Conservation (phyloP, 1,284 basidiomycete genomes). For the Coriolopsis trogii region DNA sequence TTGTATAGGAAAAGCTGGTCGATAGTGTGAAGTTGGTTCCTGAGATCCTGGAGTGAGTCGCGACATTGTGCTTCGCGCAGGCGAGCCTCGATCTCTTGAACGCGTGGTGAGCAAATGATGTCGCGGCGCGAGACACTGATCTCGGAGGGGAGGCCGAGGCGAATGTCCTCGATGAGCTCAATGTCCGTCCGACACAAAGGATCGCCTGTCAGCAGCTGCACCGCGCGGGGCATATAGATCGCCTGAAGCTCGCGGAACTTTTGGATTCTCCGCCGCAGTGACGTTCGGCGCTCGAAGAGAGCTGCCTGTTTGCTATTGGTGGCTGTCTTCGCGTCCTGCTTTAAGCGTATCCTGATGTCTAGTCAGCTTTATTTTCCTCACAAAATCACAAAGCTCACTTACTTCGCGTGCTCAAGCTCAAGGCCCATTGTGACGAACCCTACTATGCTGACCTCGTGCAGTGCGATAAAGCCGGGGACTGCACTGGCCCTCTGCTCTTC, state of each 20-base stretch:
- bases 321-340: background rate
- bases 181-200: background rate
- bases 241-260: constrained; percentile 7
- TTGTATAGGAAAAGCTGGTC: constrained; percentile 31
- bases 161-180: constrained; percentile 8
- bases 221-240: constrained; percentile 11
- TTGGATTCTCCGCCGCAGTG: constrained; percentile 1
- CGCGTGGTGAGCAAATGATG: background rate
- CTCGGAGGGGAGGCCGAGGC: constrained; percentile 14
- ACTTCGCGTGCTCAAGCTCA: constrained; percentile 18
- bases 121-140: background rate
- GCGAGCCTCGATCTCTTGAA: constrained; percentile 26
- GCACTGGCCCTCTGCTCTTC: constrained; percentile 1
- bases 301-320: background rate
- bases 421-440: constrained; percentile 14
- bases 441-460: constrained; percentile 2
- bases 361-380: constrained; percentile 26
- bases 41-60: constrained; percentile 30
- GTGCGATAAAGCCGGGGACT: background rate
- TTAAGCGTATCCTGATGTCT: background rate
- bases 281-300: constrained; percentile 2
- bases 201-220: background rate
- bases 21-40: constrained; percentile 31
- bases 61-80: constrained; percentile 34
- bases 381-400: background rate